phyloP scores from a whole-genome alignment of 148 eudicot species.

The Limonium bicolor region DNA sequence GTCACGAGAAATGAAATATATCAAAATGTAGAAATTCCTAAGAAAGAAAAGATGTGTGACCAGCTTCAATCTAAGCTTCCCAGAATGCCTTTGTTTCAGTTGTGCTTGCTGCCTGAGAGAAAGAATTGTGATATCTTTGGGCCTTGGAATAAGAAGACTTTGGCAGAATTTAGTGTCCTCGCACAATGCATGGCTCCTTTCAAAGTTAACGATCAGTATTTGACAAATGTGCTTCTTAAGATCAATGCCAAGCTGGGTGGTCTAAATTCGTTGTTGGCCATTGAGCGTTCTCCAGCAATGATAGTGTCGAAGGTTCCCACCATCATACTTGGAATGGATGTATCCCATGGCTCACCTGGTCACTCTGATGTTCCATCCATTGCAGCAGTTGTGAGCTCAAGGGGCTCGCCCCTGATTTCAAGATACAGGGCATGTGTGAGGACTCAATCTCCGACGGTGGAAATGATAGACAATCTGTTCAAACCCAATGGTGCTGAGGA shows the following conservation, averaged over 20 bases:
- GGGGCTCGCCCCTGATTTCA: constrained; percentile 65
- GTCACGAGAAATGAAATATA: no score
- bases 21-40: no score
- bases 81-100: constrained; percentile 17
- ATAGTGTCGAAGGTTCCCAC: constrained; percentile 29
- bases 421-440: constrained; percentile 66
- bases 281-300: constrained; percentile 19
- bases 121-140: constrained; percentile 34
- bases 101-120: constrained; percentile 30
- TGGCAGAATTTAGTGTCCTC: constrained; percentile 39
- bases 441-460: constrained; percentile 59
- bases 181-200: constrained; percentile 66
- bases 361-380: constrained; percentile 44
- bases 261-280: constrained; percentile 22
- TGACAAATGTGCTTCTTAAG: constrained; percentile 64
- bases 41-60: constrained; percentile 33
- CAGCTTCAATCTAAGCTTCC: constrained; percentile 18
- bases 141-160: constrained; percentile 53
- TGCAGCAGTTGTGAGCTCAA: constrained; percentile 65
- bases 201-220: constrained; percentile 58
- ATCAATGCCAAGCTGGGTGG: constrained; percentile 70
- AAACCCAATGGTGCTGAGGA: constrained; percentile 39
- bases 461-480: constrained; percentile 58
- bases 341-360: constrained; percentile 47
- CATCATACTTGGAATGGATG: constrained; percentile 43